Conservation (phyloP, 305 asterid genomes). For the Solanum hybrid region DNA sequence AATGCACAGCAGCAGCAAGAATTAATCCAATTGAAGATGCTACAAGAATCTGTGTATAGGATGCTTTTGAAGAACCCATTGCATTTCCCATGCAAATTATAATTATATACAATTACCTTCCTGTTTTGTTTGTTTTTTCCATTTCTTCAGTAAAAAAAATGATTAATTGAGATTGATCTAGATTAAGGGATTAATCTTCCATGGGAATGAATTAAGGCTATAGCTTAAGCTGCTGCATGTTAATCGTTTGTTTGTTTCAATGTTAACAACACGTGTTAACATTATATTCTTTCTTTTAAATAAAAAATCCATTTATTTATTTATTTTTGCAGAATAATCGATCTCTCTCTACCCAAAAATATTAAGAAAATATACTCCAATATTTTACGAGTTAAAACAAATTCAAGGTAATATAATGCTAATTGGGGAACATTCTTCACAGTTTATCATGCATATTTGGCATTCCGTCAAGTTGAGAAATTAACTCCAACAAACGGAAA, state of each 20-base stretch:
- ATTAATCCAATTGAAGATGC: slow-evolving; percentile 74
- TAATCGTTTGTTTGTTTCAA: slow-evolving; percentile 7
- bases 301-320: background rate
- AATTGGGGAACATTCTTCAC: background rate
- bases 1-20: slow-evolving; percentile 69
- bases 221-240: slow-evolving; percentile 3
- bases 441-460: background rate
- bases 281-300: background rate
- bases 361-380: background rate
- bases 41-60: slow-evolving; percentile 48
- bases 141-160: background rate
- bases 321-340: background rate
- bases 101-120: background rate
- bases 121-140: background rate
- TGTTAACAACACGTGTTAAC: background rate
- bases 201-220: background rate
- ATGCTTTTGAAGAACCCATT: background rate
- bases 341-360: background rate
- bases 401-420: background rate
- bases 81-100: slow-evolving; percentile 1
- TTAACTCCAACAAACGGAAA: background rate
- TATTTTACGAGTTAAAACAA: no score
- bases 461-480: background rate
- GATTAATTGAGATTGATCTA: background rate
- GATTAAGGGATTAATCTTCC: background rate